phyloP scores from a whole-genome alignment of 257 asterid species.

The Plectranthus barbatus region DNA sequence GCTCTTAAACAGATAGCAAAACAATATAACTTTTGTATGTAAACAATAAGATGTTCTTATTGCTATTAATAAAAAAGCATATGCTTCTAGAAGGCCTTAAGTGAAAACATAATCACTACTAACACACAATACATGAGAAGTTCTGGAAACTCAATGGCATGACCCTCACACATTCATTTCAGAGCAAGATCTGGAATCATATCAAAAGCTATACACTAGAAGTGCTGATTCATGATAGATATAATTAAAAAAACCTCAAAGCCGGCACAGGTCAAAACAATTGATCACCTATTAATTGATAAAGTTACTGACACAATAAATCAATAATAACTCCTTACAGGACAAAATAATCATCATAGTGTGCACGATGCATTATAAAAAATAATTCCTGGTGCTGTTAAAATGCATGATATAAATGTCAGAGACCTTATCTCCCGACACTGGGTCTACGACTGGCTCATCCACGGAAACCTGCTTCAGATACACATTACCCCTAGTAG shows the following conservation, averaged over 20 bases:
- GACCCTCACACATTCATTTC: background rate
- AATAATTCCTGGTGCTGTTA: background rate
- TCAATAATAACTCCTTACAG: background rate
- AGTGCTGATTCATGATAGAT: background rate
- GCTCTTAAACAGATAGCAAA: background rate
- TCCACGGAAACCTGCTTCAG: constrained; percentile 76
- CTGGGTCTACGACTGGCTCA: constrained; percentile 80
- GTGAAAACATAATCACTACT: background rate
- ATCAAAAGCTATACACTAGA: background rate
- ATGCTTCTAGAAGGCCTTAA: background rate
- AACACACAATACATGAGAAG: background rate
- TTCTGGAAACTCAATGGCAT: constrained; percentile 3
- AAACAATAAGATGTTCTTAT: background rate
- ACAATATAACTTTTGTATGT: background rate
- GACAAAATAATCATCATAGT: background rate
- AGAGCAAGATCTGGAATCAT: background rate
- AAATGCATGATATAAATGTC: background rate
- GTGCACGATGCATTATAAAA: background rate
- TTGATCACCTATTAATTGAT: background rate
- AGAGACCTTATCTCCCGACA: constrained; percentile 87
- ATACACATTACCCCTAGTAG: constrained; percentile 96
- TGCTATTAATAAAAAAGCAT: background rate
- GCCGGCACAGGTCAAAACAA: background rate
- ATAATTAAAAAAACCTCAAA: background rate
- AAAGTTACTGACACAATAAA: background rate